These are phyloP conservation scores for Lepiota venenata DNA, from an alignment of 768 basidiomycete species.

Conservation along the genomic window DNA sequence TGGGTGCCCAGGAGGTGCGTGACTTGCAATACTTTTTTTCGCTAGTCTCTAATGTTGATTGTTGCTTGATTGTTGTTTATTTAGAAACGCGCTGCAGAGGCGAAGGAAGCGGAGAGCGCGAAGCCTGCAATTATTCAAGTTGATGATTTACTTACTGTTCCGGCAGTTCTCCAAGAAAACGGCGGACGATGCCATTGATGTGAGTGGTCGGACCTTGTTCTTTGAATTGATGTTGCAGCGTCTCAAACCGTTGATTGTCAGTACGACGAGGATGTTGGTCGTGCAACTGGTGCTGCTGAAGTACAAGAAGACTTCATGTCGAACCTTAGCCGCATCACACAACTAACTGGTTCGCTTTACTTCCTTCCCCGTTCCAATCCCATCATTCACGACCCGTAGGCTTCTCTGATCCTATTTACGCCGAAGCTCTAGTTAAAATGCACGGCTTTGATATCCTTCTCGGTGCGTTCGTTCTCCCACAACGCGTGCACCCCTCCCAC, in stretches of 20 bases:
- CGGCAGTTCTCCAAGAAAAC: constrained; percentile 94
- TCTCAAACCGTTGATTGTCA: constrained; percentile 23
- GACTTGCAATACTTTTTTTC: background rate
- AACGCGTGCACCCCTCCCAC: background rate
- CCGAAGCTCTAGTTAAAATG: constrained; percentile 96
- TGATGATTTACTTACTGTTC: constrained; percentile 89
- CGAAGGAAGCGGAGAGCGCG: constrained; percentile 73
- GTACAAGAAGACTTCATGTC: constrained; percentile 92
- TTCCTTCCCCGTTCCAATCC: background rate
- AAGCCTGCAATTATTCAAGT: constrained; percentile 78
- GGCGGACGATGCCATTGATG: constrained; percentile 74
- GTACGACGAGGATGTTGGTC: constrained; percentile 87
- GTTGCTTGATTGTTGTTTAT: background rate
- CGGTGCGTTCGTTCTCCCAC: constrained; percentile 40
- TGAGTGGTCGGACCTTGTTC: constrained; percentile 22
- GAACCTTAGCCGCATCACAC: constrained; percentile 88
- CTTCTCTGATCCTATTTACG: constrained; percentile 98
- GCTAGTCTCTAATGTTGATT: background rate
- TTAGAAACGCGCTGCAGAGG: constrained; percentile 87
- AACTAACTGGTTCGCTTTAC: constrained; percentile 73
- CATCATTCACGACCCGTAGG: constrained; percentile 37
- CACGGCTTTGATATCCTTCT: constrained; percentile 96
- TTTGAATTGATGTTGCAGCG: too few relatives aligned
- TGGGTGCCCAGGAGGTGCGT: constrained; percentile 86
- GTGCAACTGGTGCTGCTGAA: constrained; percentile 84